phyloP scores from a whole-genome alignment of 345 rosid genomes.

The Salix caprea region DNA sequence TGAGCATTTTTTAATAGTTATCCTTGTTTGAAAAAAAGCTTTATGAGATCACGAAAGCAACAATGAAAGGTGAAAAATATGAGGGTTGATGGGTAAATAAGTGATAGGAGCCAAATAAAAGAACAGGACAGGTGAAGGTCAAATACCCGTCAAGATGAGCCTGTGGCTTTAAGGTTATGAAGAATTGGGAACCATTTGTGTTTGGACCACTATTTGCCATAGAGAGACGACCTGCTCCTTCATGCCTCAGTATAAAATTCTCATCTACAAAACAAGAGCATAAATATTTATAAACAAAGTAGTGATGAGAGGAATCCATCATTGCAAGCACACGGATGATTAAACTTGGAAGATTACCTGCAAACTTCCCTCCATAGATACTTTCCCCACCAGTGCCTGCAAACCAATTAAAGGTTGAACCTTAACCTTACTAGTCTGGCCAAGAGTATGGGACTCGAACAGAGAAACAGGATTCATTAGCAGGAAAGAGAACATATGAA shows the following conservation, averaged over 20 bases:
- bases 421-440: conserved; percentile 55
- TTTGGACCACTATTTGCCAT: conserved; percentile 95
- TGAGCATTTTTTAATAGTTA: background rate
- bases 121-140: conserved; percentile 17
- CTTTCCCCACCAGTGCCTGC: conserved; percentile 99
- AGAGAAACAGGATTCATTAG: conserved; percentile 27
- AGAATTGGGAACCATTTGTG: conserved; percentile 96
- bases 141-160: conserved; percentile 91
- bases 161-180: conserved; percentile 72
- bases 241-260: conserved; percentile 73
- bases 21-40: background rate
- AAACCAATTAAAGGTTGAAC: conserved; percentile 55
- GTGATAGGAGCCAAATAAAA: conserved; percentile 1
- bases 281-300: background rate
- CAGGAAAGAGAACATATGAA: conserved; percentile 14
- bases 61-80: background rate
- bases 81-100: no score
- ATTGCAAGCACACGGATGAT: background rate
- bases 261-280: conserved; percentile 57
- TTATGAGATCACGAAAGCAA: background rate
- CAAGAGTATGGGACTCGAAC: conserved; percentile 40
- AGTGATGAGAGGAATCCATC: conserved; percentile 1
- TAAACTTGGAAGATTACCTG: conserved; percentile 44
- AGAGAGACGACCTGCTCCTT: conserved; percentile 81
- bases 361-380: conserved; percentile 91